phyloP scores from a whole-genome alignment of 2,329 filamentous ascomycete species.

The Clarireedia hainanense region DNA sequence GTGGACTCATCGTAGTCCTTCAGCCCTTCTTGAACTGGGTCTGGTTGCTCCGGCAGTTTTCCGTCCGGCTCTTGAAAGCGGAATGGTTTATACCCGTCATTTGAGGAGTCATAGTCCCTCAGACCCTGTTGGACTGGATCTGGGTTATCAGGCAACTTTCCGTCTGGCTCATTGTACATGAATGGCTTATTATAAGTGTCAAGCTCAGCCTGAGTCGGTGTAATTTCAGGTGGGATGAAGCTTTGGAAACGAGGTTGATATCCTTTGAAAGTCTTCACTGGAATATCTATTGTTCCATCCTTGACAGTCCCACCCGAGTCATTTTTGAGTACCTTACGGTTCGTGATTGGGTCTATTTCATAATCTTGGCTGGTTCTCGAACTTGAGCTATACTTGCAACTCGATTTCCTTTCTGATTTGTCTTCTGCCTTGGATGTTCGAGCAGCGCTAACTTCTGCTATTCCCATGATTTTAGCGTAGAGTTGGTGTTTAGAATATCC shows the following conservation, averaged over 20 bases:
- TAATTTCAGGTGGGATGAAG: constrained; percentile 19
- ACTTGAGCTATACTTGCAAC: background rate
- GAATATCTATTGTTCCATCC: constrained; percentile 11
- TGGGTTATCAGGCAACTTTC: constrained; percentile 19
- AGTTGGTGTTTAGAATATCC: background rate
- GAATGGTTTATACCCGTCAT: constrained; percentile 16
- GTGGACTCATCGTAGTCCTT: constrained; percentile 13
- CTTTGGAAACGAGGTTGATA: constrained; percentile 31
- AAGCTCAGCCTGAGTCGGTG: constrained; percentile 2
- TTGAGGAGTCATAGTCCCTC: constrained; percentile 33
- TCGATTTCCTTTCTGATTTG: background rate
- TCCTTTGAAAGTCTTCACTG: constrained; percentile 28
- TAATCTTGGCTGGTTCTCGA: constrained; percentile 26
- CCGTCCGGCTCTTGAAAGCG: constrained; percentile 20
- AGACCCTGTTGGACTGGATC: constrained; percentile 30
- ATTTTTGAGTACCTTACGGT: constrained; percentile 38
- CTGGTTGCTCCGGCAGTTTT: constrained; percentile 17
- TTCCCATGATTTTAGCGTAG: constrained; percentile 2
- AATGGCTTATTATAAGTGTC: constrained; percentile 28
- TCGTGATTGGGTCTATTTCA: constrained; percentile 52
- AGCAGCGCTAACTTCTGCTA: background rate
- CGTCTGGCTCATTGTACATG: constrained; percentile 33
- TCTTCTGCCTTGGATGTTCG: background rate
- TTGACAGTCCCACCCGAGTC: background rate
- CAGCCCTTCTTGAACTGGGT: constrained; percentile 30